Evolutionary conservation across 352 stramenopile genomes (phyloP).

Genomic region (Phytopythium kandeliae): DNA sequence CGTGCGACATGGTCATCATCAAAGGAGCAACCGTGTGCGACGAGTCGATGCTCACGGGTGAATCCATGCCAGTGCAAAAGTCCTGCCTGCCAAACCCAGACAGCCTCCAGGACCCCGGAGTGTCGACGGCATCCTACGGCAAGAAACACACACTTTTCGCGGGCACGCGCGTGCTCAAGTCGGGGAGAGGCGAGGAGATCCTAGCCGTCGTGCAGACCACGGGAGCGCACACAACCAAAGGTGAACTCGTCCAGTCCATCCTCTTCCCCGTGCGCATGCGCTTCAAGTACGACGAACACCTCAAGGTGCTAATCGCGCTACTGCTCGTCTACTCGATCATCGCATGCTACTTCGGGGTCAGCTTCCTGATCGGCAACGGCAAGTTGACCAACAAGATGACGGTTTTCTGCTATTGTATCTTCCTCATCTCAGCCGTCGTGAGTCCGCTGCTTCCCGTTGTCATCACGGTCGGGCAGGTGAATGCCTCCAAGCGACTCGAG

Average conservation of each 20-base stretch:
- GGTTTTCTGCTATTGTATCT: slow-evolving; percentile 52
- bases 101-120: slow-evolving; percentile 13
- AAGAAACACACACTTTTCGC: slow-evolving; percentile 78
- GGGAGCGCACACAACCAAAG: slow-evolving; percentile 62
- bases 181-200: slow-evolving; percentile 32
- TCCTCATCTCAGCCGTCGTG: slow-evolving; percentile 48
- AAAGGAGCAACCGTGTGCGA: slow-evolving; percentile 40
- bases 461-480: slow-evolving; percentile 69
- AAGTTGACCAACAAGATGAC: slow-evolving; percentile 50
- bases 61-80: slow-evolving; percentile 77
- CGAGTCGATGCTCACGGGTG: slow-evolving; percentile 46
- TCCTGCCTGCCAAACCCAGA: slow-evolving; percentile 28
- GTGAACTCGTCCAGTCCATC: slow-evolving; percentile 73
- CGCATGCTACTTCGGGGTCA: slow-evolving; percentile 34
- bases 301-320: slow-evolving; percentile 58
- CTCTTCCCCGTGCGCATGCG: slow-evolving; percentile 67
- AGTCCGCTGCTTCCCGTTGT: slow-evolving; percentile 76
- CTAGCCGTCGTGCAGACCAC: slow-evolving; percentile 62
- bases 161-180: slow-evolving; percentile 52
- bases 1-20: slow-evolving; percentile 55
- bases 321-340: slow-evolving; percentile 57
- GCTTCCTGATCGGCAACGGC: slow-evolving; percentile 37
- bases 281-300: slow-evolving; percentile 86
- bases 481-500: slow-evolving; percentile 53
- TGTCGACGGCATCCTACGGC: slow-evolving; percentile 9